Percentiles rank a stretch among this genome's conserved stretches.
Evolutionary conservation across 1,284 basidiomycete genomes (phyloP).

Genomic region (Omphalotus olearius): DNA sequence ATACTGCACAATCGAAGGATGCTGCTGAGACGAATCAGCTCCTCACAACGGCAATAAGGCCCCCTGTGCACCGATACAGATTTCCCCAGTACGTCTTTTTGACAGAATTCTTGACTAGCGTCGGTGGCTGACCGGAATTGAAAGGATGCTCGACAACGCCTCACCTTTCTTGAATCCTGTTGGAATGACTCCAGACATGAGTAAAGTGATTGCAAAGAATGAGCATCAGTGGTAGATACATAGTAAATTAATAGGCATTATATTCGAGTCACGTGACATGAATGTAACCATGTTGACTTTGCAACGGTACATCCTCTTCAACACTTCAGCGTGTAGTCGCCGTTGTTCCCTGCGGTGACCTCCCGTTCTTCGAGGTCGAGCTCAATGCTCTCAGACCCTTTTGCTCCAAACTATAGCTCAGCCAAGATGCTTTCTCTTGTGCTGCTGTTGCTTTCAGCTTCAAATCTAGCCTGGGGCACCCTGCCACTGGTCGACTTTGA

Average conservation of each 20-base stretch:
- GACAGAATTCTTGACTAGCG: neutral
- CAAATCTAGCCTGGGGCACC: conserved; percentile 45
- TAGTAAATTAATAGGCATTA: neutral
- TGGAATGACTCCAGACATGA: conserved; percentile 40
- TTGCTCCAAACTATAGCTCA: neutral
- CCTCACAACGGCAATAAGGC: conserved; percentile 45
- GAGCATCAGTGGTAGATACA: conserved; percentile 15
- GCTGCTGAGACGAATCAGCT: conserved; percentile 41
- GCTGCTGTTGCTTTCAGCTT: conserved; percentile 2
- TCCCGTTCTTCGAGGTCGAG: conserved; percentile 12
- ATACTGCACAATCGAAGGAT: conserved; percentile 46
- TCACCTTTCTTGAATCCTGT: conserved; percentile 50
- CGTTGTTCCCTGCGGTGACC: neutral
- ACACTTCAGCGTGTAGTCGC: neutral
- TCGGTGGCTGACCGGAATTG: neutral
- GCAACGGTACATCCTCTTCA: neutral
- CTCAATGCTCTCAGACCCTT: neutral
- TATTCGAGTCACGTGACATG: conserved; percentile 2
- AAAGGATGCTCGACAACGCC: conserved; percentile 42
- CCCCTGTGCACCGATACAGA: conserved; percentile 54
- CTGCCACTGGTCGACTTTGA: conserved; percentile 85
- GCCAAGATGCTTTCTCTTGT: conserved; percentile 13
- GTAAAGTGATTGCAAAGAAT: conserved; percentile 41
- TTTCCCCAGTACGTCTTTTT: conserved; percentile 60
- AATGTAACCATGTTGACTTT: neutral